These are phyloP conservation scores for Linnemannia zychae DNA, from an alignment of 192 early-diverging fungal genomes.

Conservation along the genomic window DNA sequence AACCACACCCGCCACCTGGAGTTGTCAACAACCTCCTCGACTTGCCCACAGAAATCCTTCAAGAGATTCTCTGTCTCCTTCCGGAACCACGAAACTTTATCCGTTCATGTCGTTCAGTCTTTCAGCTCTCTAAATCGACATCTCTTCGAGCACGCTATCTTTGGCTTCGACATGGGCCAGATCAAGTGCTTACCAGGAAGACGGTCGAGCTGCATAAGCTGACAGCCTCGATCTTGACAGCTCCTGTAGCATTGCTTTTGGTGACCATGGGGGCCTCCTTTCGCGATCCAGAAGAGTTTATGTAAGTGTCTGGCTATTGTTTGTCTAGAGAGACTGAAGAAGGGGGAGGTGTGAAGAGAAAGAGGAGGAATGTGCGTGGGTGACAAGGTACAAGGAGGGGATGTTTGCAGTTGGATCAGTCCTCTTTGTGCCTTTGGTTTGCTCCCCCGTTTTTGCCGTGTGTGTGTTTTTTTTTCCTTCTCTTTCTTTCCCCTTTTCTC, in stretches of 20 bases:
- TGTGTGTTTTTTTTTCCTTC: too few species aligned
- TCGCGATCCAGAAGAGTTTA: slow-evolving; percentile 51
- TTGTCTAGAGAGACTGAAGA: not conserved
- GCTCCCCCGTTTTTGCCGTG: not conserved
- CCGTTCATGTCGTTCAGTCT: slow-evolving; percentile 24
- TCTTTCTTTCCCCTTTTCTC: not conserved
- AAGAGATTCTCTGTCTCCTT: slow-evolving; percentile 35
- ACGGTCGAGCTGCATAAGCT: slow-evolving; percentile 29
- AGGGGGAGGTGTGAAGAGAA: not conserved
- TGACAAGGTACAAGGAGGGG: too few species aligned
- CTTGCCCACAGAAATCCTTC: slow-evolving; percentile 36
- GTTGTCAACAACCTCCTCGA: slow-evolving; percentile 8
- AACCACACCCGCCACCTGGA: not conserved
- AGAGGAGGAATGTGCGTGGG: not conserved
- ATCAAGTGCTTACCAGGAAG: slow-evolving; percentile 37
- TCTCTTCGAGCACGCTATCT: slow-evolving; percentile 37
- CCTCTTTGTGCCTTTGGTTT: not conserved
- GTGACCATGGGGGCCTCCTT: slow-evolving; percentile 38
- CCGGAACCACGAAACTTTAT: slow-evolving; percentile 22
- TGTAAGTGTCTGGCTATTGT: slow-evolving; percentile 26
- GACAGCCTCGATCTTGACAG: slow-evolving; percentile 32
- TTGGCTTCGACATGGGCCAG: slow-evolving; percentile 29
- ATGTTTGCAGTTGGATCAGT: not conserved
- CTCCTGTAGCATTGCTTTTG: slow-evolving; percentile 27
- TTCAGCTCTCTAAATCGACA: slow-evolving; percentile 21